Conservation (phyloP, 2,329 filamentous ascomycete genomes). For the Fusarium odoratissimum region DNA sequence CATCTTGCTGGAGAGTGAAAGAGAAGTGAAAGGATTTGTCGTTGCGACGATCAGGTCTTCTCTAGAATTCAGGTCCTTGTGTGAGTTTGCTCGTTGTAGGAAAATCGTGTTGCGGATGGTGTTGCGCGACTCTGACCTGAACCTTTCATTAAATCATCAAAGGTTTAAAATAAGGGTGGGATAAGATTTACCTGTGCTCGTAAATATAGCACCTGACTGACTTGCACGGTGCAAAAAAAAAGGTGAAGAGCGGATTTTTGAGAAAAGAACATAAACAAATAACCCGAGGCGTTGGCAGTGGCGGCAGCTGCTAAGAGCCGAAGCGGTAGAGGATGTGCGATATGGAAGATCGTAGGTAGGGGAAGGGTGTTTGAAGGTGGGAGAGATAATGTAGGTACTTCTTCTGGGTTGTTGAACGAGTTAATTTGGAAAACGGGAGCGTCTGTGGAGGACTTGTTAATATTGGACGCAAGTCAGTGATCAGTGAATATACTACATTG, state of each 20-base stretch:
- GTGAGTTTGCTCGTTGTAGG: background rate
- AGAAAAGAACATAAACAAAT: background rate
- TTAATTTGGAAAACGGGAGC: background rate
- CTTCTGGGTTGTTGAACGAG: background rate
- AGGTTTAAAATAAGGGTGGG: background rate
- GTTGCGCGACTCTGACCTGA: background rate
- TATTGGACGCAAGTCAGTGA: background rate
- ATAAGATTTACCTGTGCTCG: background rate
- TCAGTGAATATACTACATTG: background rate
- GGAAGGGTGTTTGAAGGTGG: background rate
- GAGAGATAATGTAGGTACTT: background rate
- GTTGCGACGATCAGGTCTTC: background rate
- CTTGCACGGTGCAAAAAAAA: background rate
- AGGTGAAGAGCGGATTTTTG: background rate
- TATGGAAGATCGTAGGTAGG: background rate
- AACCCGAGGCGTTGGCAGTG: background rate
- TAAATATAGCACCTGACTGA: background rate
- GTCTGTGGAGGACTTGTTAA: background rate
- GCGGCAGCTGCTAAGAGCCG: background rate
- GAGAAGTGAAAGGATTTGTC: background rate
- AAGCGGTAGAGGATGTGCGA: background rate
- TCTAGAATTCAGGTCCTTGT: too few relatives aligned
- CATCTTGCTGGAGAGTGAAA: constrained; percentile 16
- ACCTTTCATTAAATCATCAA: background rate
- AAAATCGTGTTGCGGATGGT: background rate